A percentile compares a stretch with the other conserved stretches of the same genome.
Evolutionary conservation across 768 basidiomycete genomes (phyloP).

Genomic region (Megacollybia marginata): DNA sequence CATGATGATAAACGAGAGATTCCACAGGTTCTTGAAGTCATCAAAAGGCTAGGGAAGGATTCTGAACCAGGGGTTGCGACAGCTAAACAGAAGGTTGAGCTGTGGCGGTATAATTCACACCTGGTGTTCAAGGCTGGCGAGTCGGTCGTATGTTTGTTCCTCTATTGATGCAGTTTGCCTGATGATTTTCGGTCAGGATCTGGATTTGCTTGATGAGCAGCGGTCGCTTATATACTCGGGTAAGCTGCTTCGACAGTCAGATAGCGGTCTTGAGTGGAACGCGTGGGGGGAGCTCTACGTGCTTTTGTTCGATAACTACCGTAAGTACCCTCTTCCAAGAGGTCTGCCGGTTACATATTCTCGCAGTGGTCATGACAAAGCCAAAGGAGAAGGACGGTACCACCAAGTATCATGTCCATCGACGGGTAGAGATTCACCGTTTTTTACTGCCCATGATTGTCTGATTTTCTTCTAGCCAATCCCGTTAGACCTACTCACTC

Average conservation of each 20-base stretch:
- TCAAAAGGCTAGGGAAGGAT: slow-evolving; percentile 80
- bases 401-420: slow-evolving; percentile 72
- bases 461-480: slow-evolving; percentile 56
- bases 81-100: slow-evolving; percentile 82
- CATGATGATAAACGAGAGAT: slow-evolving; percentile 82
- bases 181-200: slow-evolving; percentile 39
- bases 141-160: slow-evolving; percentile 36
- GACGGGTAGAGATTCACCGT: slow-evolving; percentile 45
- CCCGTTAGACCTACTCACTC: slow-evolving; percentile 81
- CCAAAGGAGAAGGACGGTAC: slow-evolving; percentile 69
- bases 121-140: slow-evolving; percentile 78
- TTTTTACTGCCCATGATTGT: neutral
- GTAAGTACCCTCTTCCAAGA: slow-evolving; percentile 35
- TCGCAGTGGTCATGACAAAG: slow-evolving; percentile 83
- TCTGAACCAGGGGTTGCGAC: slow-evolving; percentile 81
- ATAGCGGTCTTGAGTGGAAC: slow-evolving; percentile 81
- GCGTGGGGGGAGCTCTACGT: slow-evolving; percentile 89
- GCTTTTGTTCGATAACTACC: slow-evolving; percentile 91
- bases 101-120: slow-evolving; percentile 81
- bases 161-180: neutral
- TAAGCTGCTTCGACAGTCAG: slow-evolving; percentile 79
- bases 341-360: neutral
- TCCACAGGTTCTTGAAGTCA: slow-evolving; percentile 79
- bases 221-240: slow-evolving; percentile 81
- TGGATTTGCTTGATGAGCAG: slow-evolving; percentile 82